Evolutionary conservation across 1,139 yeast genomes (phyloP), one percentile per base, ranked within the genome.

Genomic region (Meyerozyma athensensis): DNA sequence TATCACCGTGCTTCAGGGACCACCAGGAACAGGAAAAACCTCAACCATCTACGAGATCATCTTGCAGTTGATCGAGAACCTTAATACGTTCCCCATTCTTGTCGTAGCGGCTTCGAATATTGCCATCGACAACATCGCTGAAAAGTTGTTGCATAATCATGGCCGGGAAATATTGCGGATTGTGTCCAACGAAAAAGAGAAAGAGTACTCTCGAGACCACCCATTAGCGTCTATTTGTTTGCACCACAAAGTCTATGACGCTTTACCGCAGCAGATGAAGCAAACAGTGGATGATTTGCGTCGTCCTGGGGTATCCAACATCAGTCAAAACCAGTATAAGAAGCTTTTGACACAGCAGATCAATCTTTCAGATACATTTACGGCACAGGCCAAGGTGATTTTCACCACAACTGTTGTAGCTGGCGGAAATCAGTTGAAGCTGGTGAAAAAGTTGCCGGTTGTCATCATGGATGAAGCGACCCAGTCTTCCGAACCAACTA

Each of bases 101-200:
- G 86, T 82, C 38, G 86, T 81, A 37, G 89, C 90, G 0, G 85
- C 86, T 0, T 81, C 87, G 1, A 81, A 81, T 50, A 78, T 81
- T 52, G 89, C 90, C 2, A 80, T 81, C 49, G 90, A 81, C 53
- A 81, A 81, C 48, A 81, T 81, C 55, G 89, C 87, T 0, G 89
- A 81, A 49, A 81, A 81, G 49, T 63, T 81, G 42, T 52, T 77
- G 52, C 61, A 61, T 4, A 66, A 69, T 30, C 74, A 75, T 44
- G 73, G 71, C 5, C 68, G 68, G 36, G 74, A 73, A 30, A 72
- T 81, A 16, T 54, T 81, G 36, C 67, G 90, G 61, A 78, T 81
- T 41, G 74, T 78, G 1, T 75, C 87, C 0, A 63, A 61, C 36
- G 76, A 77, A 36, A 82, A 81, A 50, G 86, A 81, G 48, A 60